phyloP scores from a whole-genome alignment of 2,329 filamentous ascomycete genomes.

The Teratosphaeria pseudoeucalypti region DNA sequence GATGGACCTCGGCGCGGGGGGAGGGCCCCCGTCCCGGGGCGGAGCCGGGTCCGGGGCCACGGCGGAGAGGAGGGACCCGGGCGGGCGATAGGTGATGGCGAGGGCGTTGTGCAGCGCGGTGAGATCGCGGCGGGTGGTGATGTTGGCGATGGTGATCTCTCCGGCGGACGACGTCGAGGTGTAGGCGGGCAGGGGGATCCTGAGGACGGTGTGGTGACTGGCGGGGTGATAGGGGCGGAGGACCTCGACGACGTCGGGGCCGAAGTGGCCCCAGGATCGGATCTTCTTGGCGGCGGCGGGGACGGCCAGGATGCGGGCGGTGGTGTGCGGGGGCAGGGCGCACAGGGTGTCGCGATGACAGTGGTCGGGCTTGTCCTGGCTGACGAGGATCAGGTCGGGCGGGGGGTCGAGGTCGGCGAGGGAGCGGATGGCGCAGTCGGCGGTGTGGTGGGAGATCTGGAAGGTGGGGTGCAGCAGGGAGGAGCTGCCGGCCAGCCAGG shows the following conservation, averaged over 20 bases:
- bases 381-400: conserved; percentile 49
- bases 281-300: conserved; percentile 56
- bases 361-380: conserved; percentile 56
- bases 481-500: conserved; percentile 55
- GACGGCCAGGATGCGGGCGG: conserved; percentile 56
- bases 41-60: conserved; percentile 14
- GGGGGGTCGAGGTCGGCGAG: conserved; percentile 42
- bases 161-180: conserved; percentile 46
- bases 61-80: conserved; percentile 31
- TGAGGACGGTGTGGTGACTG: conserved; percentile 31
- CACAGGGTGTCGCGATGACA: conserved; percentile 60
- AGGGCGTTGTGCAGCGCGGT: conserved; percentile 56
- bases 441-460: conserved; percentile 47
- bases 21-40: not conserved
- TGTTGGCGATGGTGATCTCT: conserved; percentile 61
- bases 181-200: conserved; percentile 46
- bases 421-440: conserved; percentile 47
- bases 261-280: conserved; percentile 58
- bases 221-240: conserved; percentile 34
- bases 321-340: conserved; percentile 46
- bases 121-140: conserved; percentile 51
- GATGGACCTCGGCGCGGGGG: not conserved
- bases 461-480: conserved; percentile 52
- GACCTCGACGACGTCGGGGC: conserved; percentile 34
- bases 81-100: conserved; percentile 61